phyloP scores from a whole-genome alignment of 2,329 filamentous ascomycete genomes.

The Elsinoe ampelina region DNA sequence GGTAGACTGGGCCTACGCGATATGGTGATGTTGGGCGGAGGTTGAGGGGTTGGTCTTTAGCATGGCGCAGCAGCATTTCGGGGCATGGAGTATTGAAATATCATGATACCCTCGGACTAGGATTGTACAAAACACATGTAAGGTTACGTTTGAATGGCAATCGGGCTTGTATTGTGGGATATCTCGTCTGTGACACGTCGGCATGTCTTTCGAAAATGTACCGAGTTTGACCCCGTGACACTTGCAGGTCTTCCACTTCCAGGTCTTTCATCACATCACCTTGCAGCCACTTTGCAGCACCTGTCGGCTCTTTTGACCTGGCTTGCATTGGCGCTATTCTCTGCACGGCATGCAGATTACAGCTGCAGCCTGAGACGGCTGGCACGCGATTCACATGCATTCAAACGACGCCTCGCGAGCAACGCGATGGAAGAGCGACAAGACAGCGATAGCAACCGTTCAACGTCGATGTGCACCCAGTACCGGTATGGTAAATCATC shows the following conservation, averaged over 20 bases:
- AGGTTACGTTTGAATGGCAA: background rate
- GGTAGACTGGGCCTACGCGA: no score
- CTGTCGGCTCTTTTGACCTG: constrained; percentile 7
- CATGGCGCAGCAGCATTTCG: no score
- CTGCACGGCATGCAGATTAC: background rate
- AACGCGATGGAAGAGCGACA: background rate
- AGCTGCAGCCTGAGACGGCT: background rate
- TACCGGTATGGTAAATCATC: background rate
- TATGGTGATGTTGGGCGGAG: no score
- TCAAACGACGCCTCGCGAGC: background rate
- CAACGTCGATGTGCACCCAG: background rate
- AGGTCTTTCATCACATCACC: no score
- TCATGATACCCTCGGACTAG: no score
- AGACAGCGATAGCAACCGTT: background rate
- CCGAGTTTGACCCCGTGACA: no score
- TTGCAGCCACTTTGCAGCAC: background rate
- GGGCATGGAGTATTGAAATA: no score
- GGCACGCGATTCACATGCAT: constrained; percentile 2
- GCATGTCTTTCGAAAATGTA: no score
- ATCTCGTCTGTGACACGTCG: no score
- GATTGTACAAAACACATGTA: no score
- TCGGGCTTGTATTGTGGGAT: background rate
- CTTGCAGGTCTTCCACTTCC: no score
- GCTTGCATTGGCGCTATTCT: background rate
- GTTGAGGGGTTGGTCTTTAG: no score